Evolutionary conservation across 2,329 filamentous ascomycete genomes (phyloP).

Genomic region (Aspergillus persii): DNA sequence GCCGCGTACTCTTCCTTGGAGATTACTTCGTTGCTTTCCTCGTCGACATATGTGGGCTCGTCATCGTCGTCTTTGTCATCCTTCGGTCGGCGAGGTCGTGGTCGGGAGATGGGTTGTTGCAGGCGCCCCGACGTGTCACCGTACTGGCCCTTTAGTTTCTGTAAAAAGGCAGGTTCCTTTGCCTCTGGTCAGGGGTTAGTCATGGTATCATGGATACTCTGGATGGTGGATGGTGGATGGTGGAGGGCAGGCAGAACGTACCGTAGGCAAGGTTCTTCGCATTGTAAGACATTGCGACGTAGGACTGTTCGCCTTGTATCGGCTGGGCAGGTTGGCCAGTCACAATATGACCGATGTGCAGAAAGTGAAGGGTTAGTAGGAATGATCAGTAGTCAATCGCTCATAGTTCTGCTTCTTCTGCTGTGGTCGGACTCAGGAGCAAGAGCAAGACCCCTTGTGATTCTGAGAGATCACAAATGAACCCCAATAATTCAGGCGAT

Average conservation of each 20-base stretch:
- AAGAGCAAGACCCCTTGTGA: no score
- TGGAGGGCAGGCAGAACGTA: constrained; percentile 16
- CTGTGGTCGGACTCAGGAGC: no score
- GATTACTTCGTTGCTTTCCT: constrained; percentile 44
- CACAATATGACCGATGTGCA: neutral
- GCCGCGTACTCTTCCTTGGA: constrained; percentile 45
- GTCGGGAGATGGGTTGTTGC: constrained; percentile 36
- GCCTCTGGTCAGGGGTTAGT: constrained; percentile 29
- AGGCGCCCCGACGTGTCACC: constrained; percentile 35
- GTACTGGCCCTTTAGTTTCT: constrained; percentile 40
- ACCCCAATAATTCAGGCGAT: neutral
- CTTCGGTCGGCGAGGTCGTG: constrained; percentile 36
- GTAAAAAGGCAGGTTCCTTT: constrained; percentile 44
- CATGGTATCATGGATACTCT: neutral
- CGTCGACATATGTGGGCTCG: constrained; percentile 44
- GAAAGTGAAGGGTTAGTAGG: neutral
- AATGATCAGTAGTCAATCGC: neutral
- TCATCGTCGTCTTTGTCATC: constrained; percentile 42
- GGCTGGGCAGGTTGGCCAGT: neutral
- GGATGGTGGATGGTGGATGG: neutral
- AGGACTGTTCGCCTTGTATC: neutral
- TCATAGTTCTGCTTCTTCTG: neutral
- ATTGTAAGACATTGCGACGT: constrained; percentile 39
- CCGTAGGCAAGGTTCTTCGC: constrained; percentile 46
- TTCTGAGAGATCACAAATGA: no score